A percentile compares a stretch with the other conserved stretches of the same genome.
Conservation (phyloP, 108 stramenopile species). For the Nannochloropsis oceanica region DNA sequence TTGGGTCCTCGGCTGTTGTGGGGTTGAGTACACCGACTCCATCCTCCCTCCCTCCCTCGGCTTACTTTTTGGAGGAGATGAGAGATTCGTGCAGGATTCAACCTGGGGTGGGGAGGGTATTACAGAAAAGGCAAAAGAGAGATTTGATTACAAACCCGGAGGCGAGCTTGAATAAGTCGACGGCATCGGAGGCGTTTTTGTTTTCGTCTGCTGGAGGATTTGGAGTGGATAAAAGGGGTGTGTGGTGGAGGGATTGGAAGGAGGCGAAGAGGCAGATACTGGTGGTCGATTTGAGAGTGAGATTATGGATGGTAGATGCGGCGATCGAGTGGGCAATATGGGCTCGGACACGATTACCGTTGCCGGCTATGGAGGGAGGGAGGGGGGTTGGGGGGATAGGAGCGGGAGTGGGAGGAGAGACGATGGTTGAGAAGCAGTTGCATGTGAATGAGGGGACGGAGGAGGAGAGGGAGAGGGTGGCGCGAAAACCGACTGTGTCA, state of each 20-base stretch:
- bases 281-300: neutral
- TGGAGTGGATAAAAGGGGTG: neutral
- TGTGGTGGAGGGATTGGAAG: neutral
- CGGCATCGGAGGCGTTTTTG: neutral
- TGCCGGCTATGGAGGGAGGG: neutral
- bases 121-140: neutral
- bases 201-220: neutral
- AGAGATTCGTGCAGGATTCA: neutral
- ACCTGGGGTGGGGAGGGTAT: neutral
- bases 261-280: neutral
- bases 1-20: slow-evolving; percentile 5
- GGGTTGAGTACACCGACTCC: neutral
- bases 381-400: neutral
- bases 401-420: neutral
- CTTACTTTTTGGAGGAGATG: neutral
- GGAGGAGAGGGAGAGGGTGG: neutral
- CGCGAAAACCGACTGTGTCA: neutral
- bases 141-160: neutral
- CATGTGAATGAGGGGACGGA: neutral
- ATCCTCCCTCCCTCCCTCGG: neutral
- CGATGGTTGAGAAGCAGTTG: neutral
- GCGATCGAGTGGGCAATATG: neutral
- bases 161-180: neutral
- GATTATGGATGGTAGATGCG: neutral
- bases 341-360: neutral